Evolutionary conservation across 2,329 filamentous ascomycete genomes (phyloP).

Genomic region (Colletotrichum magnum): DNA sequence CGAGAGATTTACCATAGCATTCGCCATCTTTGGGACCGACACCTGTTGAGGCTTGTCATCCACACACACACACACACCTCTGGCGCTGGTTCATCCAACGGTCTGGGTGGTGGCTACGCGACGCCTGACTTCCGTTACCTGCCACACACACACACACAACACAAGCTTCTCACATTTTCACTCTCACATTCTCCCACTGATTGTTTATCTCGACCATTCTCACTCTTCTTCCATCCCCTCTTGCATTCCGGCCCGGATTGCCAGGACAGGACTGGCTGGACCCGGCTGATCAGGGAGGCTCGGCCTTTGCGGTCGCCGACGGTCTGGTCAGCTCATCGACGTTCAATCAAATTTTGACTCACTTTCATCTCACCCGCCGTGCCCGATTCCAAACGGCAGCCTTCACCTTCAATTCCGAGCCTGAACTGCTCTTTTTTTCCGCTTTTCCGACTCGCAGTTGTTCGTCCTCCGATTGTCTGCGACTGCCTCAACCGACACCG

Average conservation of each 20-base stretch:
- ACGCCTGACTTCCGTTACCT: too few species aligned
- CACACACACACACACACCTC: too few species aligned
- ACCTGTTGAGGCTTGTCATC: too few species aligned
- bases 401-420: conserved; percentile 4
- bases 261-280: conserved; percentile 23
- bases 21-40: too few species aligned
- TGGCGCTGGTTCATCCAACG: too few species aligned
- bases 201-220: not conserved
- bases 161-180: not conserved
- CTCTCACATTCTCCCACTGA: conserved; percentile 1
- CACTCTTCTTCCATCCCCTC: not conserved
- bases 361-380: conserved; percentile 27
- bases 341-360: conserved; percentile 34
- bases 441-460: not conserved
- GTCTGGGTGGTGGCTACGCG: not conserved
- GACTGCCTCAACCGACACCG: not conserved
- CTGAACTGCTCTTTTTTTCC: not conserved
- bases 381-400: conserved; percentile 8
- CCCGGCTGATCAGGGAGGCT: conserved; percentile 27
- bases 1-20: too few species aligned
- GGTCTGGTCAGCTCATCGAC: conserved; percentile 5
- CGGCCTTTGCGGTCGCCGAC: conserved; percentile 1
- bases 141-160: not conserved
- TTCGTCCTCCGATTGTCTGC: not conserved
- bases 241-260: conserved; percentile 6